Conservation (phyloP, 2,329 filamentous ascomycete species). For the Tolypocladium paradoxum region DNA sequence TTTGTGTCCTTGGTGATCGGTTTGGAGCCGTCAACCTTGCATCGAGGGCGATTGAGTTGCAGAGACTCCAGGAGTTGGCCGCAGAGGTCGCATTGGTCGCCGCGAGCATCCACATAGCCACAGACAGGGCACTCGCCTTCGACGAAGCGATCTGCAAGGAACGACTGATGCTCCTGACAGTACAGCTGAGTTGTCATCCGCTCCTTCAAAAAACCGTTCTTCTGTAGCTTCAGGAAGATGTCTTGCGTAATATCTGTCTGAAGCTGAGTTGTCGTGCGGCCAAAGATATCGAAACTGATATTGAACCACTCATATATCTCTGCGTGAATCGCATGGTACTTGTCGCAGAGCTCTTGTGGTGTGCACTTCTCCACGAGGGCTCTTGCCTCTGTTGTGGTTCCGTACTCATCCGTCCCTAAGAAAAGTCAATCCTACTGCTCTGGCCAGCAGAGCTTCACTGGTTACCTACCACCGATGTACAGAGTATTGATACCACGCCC, state of each 20-base stretch:
- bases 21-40: conserved; percentile 82
- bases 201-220: conserved; percentile 83
- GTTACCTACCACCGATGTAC: conserved; percentile 54
- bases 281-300: conserved; percentile 90
- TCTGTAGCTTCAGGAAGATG: conserved; percentile 74
- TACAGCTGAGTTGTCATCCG: conserved; percentile 81
- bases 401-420: conserved; percentile 66
- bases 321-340: conserved; percentile 84
- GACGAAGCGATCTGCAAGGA: conserved; percentile 75
- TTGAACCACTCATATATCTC: conserved; percentile 95
- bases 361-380: conserved; percentile 78
- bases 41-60: conserved; percentile 72
- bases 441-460: not conserved
- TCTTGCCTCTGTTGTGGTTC: conserved; percentile 94
- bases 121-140: conserved; percentile 72
- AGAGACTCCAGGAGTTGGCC: conserved; percentile 62
- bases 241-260: conserved; percentile 90
- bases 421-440: not conserved
- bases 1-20: conserved; percentile 75
- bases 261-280: conserved; percentile 78
- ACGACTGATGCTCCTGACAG: conserved; percentile 66
- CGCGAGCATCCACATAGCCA: conserved; percentile 57
- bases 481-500: conserved; percentile 69
- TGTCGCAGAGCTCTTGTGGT: conserved; percentile 76
- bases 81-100: conserved; percentile 67